A percentile compares a stretch with the other conserved stretches of the same genome.
Conservation (phyloP, 768 basidiomycete genomes). For the Crucibulum laeve region DNA sequence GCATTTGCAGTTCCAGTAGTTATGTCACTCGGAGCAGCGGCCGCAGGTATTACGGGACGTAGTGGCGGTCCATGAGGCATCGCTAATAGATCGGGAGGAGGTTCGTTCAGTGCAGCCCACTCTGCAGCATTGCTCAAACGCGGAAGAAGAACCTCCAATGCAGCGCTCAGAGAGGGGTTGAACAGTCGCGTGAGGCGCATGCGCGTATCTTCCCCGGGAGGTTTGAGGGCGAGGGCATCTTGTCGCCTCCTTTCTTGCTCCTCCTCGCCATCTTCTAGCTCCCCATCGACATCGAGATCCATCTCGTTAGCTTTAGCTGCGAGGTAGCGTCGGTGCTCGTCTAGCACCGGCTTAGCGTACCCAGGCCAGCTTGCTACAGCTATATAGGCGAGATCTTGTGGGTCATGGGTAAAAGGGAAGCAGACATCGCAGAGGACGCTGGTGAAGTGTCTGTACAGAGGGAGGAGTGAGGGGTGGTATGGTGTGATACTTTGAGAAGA, state of each 20-base stretch:
- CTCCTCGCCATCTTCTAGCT: conserved; percentile 15
- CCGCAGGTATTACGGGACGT: neutral
- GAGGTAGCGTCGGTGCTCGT: conserved; percentile 29
- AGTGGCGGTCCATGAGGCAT: conserved; percentile 7
- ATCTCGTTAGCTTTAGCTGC: conserved; percentile 11
- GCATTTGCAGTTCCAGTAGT: no score
- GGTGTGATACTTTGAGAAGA: conserved; percentile 7
- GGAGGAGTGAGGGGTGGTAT: conserved; percentile 52
- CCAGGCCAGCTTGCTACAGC: conserved; percentile 79
- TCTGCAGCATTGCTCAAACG: conserved; percentile 58
- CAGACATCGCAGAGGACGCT: conserved; percentile 57
- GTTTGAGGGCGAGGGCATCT: conserved; percentile 16
- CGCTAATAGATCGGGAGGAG: conserved; percentile 35
- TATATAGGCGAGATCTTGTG: conserved; percentile 69
- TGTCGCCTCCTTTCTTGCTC: conserved; percentile 15
- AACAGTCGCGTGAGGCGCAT: conserved; percentile 63
- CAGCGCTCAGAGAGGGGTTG: conserved; percentile 54
- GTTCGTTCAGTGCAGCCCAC: conserved; percentile 55
- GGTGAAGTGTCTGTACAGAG: conserved; percentile 63
- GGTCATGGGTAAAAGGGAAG: conserved; percentile 60
- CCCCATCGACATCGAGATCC: no score
- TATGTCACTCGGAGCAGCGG: neutral
- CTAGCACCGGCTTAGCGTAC: conserved; percentile 66
- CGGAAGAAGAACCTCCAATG: conserved; percentile 66
- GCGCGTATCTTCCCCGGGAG: conserved; percentile 54